Conservation (phyloP, 75 land plant genomes). For the Selaginella tamariscina region DNA sequence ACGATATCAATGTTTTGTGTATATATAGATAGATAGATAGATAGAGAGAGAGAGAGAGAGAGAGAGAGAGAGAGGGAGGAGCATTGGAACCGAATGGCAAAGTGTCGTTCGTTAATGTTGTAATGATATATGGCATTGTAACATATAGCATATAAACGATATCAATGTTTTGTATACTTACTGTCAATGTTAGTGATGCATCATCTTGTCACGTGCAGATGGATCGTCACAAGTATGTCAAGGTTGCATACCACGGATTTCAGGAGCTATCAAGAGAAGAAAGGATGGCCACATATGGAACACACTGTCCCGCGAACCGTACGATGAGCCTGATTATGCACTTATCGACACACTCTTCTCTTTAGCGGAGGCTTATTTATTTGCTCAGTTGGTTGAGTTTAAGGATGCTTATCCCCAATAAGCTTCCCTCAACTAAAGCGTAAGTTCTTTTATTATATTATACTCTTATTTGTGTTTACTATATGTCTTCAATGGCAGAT, state of each 20-base stretch:
- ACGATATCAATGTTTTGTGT: too few species aligned
- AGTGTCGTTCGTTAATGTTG: too few species aligned
- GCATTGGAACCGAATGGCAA: too few species aligned
- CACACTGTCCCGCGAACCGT: constrained; percentile 72
- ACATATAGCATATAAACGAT: too few species aligned
- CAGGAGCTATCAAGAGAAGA: constrained; percentile 81
- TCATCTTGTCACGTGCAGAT: too few species aligned
- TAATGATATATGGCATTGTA: too few species aligned
- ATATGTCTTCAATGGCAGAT: not conserved
- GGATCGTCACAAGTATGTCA: constrained; percentile 99
- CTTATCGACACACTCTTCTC: constrained; percentile 96
- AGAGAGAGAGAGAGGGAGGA: too few species aligned
- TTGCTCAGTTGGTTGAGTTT: constrained; percentile 92
- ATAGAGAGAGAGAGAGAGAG: too few species aligned
- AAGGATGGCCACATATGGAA: constrained; percentile 58
- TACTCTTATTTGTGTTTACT: not conserved
- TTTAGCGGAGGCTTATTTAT: constrained; percentile 91
- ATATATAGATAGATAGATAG: too few species aligned
- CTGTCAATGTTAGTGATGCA: too few species aligned
- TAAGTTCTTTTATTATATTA: constrained; percentile 24
- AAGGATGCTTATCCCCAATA: constrained; percentile 63
- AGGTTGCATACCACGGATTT: constrained; percentile 98
- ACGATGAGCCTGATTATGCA: constrained; percentile 97
- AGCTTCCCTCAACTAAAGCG: constrained; percentile 51
- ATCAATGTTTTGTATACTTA: too few species aligned